Evolutionary conservation across 1,284 basidiomycete genomes (phyloP).

Genomic region (Trametes versicolor): DNA sequence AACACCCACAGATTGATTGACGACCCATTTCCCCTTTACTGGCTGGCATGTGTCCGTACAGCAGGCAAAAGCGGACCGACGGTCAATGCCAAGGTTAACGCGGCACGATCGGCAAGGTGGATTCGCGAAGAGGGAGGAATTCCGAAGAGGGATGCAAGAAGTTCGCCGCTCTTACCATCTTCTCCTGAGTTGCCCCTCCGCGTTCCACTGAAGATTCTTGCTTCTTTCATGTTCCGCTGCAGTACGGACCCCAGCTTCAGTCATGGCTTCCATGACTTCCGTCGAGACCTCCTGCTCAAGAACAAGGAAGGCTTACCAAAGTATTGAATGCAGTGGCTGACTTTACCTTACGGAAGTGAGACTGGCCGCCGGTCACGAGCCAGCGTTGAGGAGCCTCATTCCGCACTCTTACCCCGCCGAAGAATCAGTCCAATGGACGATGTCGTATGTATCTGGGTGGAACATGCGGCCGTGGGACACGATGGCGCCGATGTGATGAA

Average conservation of each 20-base stretch:
- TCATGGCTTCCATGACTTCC: neutral
- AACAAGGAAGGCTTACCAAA: neutral
- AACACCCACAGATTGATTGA: no score
- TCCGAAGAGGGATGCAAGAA: neutral
- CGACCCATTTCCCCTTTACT: no score
- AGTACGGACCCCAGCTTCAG: neutral
- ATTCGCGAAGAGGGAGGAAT: neutral
- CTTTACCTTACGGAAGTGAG: slow-evolving; percentile 10
- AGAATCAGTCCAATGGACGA: neutral
- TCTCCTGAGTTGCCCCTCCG: neutral
- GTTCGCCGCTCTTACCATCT: neutral
- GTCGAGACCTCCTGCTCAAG: neutral
- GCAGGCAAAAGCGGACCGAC: no score
- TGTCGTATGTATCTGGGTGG: slow-evolving; percentile 6
- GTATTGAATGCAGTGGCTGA: neutral
- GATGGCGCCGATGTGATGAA: slow-evolving; percentile 18
- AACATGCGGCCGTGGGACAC: slow-evolving; percentile 26
- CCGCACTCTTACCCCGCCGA: slow-evolving; percentile 14
- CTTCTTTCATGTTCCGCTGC: neutral
- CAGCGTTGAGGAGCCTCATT: neutral
- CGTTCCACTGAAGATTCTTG: neutral
- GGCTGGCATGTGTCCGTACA: no score
- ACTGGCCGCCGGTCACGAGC: slow-evolving; percentile 5
- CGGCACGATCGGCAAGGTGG: neutral
- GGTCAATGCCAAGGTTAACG: neutral